Evolutionary conservation across 1,284 basidiomycete species (phyloP).

Genomic region (Bondarzewia mesenterica): DNA sequence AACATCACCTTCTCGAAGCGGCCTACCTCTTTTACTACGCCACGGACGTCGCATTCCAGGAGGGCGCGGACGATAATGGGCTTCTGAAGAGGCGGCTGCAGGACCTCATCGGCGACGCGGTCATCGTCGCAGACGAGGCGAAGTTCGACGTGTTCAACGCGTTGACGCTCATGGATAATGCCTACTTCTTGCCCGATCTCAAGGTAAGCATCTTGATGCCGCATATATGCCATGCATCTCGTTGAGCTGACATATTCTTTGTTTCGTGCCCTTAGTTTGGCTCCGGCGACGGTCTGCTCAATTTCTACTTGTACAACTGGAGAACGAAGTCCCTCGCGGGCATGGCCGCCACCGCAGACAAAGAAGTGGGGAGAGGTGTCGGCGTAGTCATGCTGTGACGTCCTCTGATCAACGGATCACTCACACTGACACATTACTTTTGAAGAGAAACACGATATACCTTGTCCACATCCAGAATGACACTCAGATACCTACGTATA

Average conservation of each 20-base stretch:
- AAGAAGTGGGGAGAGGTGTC: constrained; percentile 59
- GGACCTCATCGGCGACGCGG: constrained; percentile 67
- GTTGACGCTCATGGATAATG: constrained; percentile 92
- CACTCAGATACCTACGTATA: too few species aligned
- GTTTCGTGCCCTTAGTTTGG: constrained; percentile 63
- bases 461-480: too few species aligned
- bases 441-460: too few species aligned
- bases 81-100: constrained; percentile 66
- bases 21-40: constrained; percentile 95
- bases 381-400: constrained; percentile 72
- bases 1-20: constrained; percentile 68
- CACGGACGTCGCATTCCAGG: constrained; percentile 54
- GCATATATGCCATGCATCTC: neutral
- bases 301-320: constrained; percentile 94
- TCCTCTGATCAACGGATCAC: too few species aligned
- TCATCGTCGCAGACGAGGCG: constrained; percentile 75
- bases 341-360: constrained; percentile 38
- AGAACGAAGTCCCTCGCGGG: constrained; percentile 75
- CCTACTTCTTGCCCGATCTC: constrained; percentile 72
- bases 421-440: too few species aligned
- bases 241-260: constrained; percentile 13
- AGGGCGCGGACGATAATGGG: constrained; percentile 49
- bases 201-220: constrained; percentile 43
- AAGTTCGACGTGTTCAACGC: constrained; percentile 97
- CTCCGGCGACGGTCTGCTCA: constrained; percentile 81